These are phyloP conservation scores for Nigrospora oryzae DNA, from an alignment of 2,329 filamentous ascomycete species.

Conservation along the genomic window DNA sequence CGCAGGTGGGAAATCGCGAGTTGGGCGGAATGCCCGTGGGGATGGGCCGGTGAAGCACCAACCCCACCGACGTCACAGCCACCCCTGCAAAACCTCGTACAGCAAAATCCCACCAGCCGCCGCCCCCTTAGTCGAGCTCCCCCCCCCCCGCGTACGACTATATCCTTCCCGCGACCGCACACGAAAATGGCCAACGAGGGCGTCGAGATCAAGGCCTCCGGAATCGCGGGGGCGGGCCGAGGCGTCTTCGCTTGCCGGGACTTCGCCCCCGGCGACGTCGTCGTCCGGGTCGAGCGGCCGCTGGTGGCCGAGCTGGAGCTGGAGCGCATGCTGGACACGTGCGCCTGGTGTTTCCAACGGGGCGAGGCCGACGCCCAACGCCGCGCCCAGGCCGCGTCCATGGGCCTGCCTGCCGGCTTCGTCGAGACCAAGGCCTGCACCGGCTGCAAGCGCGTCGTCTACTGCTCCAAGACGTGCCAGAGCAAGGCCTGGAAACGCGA, in stretches of 20 bases:
- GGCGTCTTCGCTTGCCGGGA: conserved; percentile 15
- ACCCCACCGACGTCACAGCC: no score
- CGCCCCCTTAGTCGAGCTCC: no score
- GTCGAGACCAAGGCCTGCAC: conserved; percentile 15
- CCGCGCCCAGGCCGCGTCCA: conserved; percentile 8
- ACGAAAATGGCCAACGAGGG: no score
- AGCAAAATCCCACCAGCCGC: no score
- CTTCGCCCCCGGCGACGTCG: conserved; percentile 14
- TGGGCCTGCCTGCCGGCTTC: conserved; percentile 16
- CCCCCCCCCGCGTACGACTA: no score
- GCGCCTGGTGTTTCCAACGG: conserved; percentile 18
- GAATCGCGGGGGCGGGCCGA: conserved; percentile 12
- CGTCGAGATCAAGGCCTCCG: conserved; percentile 13
- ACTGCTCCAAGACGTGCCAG: conserved; percentile 19
- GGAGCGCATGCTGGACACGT: conserved; percentile 15
- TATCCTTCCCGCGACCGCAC: no score
- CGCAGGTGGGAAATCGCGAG: no score
- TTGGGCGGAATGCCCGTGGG: no score
- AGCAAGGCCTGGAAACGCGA: conserved; percentile 18
- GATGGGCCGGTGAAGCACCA: no score
- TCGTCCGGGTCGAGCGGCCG: conserved; percentile 13
- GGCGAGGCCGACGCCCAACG: conserved; percentile 10
- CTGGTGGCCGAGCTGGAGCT: conserved; percentile 14
- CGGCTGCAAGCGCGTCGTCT: conserved; percentile 13
- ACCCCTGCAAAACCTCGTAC: no score